Conservation (phyloP, 2,329 filamentous ascomycete species). For the Neofusicoccum laricinum region DNA sequence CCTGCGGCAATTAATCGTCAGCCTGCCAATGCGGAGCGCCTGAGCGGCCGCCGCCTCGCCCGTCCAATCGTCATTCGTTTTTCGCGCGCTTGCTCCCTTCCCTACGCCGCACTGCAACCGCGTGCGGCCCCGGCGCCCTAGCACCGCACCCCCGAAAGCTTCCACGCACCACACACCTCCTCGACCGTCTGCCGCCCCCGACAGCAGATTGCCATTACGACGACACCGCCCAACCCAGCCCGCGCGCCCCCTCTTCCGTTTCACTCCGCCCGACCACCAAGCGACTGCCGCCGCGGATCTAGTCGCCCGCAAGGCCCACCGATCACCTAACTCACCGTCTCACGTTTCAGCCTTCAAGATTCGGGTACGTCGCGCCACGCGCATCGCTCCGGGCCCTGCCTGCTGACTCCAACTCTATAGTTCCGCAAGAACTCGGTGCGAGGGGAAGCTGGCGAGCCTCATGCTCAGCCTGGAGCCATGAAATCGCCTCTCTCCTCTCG, state of each 20-base stretch:
- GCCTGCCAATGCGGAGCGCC: slow-evolving; percentile 13
- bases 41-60: not conserved
- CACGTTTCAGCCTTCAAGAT: slow-evolving; percentile 16
- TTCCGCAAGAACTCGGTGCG: slow-evolving; percentile 18
- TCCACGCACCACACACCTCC: slow-evolving; percentile 14
- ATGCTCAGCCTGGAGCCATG: slow-evolving; percentile 18
- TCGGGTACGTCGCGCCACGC: slow-evolving; percentile 8
- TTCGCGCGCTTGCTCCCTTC: slow-evolving; percentile 10
- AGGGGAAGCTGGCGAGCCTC: slow-evolving; percentile 21
- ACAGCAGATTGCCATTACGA: slow-evolving; percentile 17
- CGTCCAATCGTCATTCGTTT: slow-evolving; percentile 14
- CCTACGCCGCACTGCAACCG: slow-evolving; percentile 10
- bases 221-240: slow-evolving; percentile 11
- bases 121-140: slow-evolving; percentile 14
- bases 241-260: slow-evolving; percentile 13
- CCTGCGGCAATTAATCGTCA: slow-evolving; percentile 11
- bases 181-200: slow-evolving; percentile 14
- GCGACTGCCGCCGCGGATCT: slow-evolving; percentile 20
- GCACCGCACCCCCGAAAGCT: slow-evolving; percentile 14
- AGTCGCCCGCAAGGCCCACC: slow-evolving; percentile 16
- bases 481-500: slow-evolving; percentile 18
- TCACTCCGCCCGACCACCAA: slow-evolving; percentile 9
- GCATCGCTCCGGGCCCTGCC: not conserved
- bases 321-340: slow-evolving; percentile 21
- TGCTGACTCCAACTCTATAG: not conserved